Base-by-base conservation (phyloP, 768 basidiomycete species). In the Pulveroboletus frians region DNA sequence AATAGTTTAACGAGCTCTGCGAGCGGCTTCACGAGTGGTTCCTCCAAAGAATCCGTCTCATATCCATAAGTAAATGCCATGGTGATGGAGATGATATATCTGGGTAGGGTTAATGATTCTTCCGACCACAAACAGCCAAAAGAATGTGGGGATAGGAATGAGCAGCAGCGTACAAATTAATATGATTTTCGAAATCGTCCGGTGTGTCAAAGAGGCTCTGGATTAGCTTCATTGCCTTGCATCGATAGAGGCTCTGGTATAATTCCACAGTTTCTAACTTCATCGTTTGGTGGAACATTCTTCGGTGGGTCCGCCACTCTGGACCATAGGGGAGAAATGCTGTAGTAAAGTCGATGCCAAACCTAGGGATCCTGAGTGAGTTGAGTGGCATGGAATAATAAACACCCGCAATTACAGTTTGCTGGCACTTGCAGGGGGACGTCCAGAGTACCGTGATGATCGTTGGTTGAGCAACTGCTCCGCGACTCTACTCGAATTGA, bases 61-160 rank as follows among this genome's bases (percentile, higher is more conserved):
- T 65, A 66, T 31, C 64, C 64, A 39, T 65, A 68, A 2, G 66
- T 68, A 39, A 57, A 52, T 4, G 51, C 48, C 66, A 65, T 68
- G 1, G 64, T 68, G 31, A 68, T 61, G 18, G 66, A 68, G 31
- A 63, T 46, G 32, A 68, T 60, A 17, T 67, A 66, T 30, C 66
- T 68, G 17, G 3, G 29, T 6, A 32, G 35, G 13, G 17, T 52
- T 46, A 45, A 35, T 30, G 23, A 27, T 21, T 14, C 23, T 23
- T 35, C 15, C 10, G 14, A 37, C 42, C 23, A 26, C 34, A 11
- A 26, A 30, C n/a, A 17, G 11, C 23, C 17, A 13, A n/a, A 18
- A 4, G 5, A 40, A 39, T 9, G 15, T 15, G 23, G 0, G 6
- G n/a, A 36, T 6, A 2, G 9, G n/a, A 3, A 41, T 5, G 20